Base-by-base conservation (phyloP, 768 basidiomycete genomes). In the Tylopilus cervinicoccineus region DNA sequence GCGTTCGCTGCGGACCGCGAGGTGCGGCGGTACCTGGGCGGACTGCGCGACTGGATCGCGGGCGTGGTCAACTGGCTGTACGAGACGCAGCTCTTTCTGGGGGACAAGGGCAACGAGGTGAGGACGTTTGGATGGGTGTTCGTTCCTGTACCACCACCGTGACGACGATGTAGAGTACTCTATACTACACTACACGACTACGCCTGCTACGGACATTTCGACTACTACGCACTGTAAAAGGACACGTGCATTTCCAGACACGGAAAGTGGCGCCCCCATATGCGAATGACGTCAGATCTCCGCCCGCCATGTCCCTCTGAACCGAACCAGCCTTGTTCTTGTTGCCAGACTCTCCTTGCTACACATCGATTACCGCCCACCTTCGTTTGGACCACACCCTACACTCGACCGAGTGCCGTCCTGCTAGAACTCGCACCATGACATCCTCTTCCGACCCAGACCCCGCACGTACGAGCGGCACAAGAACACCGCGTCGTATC, bases 1-100 rank as follows among this genome's bases (percentile, higher is more conserved):
- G 55, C 51, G 1, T 41, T 52, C 20, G 45, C 52, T 28, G 39
- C 43, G 32, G 48, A 64, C 45, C 52, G 38, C 40, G 68, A 72
- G 43, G 60, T 64, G 23, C 57, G 55, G 19, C 62, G 55, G 5
- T 81, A 79, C 54, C 63, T 79, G 24, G 73, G 66, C n/a, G 76
- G 76, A 7, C 60, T 84, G 24, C 74, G 75, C 29, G 77, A 83
- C 50, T 78, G 73, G 52, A 71, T 85, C 32, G 70, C 74, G 3
- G 83, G 83, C 8, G 71, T 69, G n/a, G 55, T 80, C n/a, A 76
- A 84, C 54, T 84, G 83, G 83, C 50, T 73, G 29, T 86, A 84
- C 54, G 80, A 84, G 63, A 81, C 77, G 0, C 76, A 83, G 50
- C 57, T 81, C 37, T 84, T 76, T 57, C 76, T 86, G 41, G 80